Percentiles rank a stretch among this genome's conserved stretches.
phyloP scores from a whole-genome alignment of 345 rosid species.

The Hibiscus tridactylites region DNA sequence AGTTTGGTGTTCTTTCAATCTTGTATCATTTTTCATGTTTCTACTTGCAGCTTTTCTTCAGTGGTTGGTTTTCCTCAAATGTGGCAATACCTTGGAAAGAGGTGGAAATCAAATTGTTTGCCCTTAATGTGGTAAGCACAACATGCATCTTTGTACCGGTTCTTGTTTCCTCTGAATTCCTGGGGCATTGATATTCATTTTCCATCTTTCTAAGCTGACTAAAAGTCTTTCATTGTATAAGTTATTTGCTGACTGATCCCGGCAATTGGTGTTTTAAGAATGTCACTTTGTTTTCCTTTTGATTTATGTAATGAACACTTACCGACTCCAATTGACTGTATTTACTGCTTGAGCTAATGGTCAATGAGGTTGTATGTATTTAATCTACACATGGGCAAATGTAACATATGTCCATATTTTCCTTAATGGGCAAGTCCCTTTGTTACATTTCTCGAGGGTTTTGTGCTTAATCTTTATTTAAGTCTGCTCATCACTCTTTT shows the following conservation, averaged over 20 bases:
- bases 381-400: background rate
- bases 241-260: background rate
- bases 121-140: constrained; percentile 67
- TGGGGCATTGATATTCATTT: background rate
- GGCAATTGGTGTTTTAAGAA: background rate
- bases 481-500: background rate
- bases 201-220: background rate
- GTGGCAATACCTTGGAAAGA: constrained; percentile 65
- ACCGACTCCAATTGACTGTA: background rate
- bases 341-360: background rate
- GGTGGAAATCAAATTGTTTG: constrained; percentile 74
- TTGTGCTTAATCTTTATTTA: background rate
- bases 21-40: constrained; percentile 2
- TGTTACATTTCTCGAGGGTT: background rate
- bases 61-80: constrained; percentile 54
- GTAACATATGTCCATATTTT: background rate
- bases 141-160: background rate
- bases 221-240: background rate
- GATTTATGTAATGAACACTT: background rate
- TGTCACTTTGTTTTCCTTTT: background rate
- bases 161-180: background rate
- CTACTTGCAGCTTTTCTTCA: constrained; percentile 50
- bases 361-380: background rate
- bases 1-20: background rate
- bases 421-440: background rate